Evolutionary conservation across 768 basidiomycete species (phyloP).

Genomic region (Rhodotorula diobovata): DNA sequence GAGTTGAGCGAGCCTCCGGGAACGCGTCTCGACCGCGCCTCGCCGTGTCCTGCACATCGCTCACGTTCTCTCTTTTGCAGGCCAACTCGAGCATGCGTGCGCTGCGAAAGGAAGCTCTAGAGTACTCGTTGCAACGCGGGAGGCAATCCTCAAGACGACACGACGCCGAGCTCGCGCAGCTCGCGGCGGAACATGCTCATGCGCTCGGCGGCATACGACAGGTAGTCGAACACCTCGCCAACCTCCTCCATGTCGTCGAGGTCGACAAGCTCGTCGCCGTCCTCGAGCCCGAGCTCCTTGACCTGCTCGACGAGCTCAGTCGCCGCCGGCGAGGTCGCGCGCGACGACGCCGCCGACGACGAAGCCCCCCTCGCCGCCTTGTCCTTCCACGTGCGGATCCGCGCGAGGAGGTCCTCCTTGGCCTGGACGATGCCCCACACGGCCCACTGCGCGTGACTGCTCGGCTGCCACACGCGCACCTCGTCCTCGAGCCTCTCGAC

Average conservation of each 20-base stretch:
- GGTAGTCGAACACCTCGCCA: conserved; percentile 74
- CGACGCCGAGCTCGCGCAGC: conserved; percentile 46
- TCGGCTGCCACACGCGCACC: conserved; percentile 81
- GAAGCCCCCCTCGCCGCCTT: conserved; percentile 2
- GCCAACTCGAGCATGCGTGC: no score
- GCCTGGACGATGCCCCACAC: conserved; percentile 93
- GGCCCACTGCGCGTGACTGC: conserved; percentile 86
- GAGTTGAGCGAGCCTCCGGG: neutral
- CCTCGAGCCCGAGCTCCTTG: conserved; percentile 10
- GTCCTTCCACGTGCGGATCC: conserved; percentile 39
- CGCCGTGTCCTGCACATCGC: neutral
- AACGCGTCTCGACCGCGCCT: neutral
- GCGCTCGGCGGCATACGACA: conserved; percentile 63
- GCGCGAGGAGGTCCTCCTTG: conserved; percentile 62
- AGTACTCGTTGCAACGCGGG: neutral
- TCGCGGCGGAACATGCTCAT: conserved; percentile 50
- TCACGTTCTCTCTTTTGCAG: neutral
- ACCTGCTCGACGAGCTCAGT: conserved; percentile 14
- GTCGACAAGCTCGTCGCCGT: conserved; percentile 52
- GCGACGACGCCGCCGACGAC: neutral
- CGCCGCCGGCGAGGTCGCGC: neutral
- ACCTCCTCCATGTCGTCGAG: conserved; percentile 56
- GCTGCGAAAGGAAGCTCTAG: neutral
- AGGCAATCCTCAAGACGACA: neutral
- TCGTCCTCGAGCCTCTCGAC: conserved; percentile 66